Percentiles rank a stretch among this genome's conserved stretches.
These are phyloP conservation scores for Claviceps africana DNA, from an alignment of 2,329 filamentous ascomycete species.

Conservation along the genomic window DNA sequence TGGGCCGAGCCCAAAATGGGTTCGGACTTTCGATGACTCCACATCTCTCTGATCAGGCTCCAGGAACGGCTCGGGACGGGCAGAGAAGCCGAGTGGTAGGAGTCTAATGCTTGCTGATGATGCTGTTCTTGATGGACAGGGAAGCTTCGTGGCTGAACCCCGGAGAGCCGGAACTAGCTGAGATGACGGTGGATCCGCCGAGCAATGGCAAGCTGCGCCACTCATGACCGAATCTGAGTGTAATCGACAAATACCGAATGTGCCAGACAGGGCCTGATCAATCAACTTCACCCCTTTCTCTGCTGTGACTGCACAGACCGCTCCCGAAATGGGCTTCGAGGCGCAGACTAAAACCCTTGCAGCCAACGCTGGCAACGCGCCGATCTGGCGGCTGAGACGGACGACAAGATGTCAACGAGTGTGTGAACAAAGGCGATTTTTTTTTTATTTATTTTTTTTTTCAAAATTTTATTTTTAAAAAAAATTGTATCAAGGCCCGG, in stretches of 20 bases:
- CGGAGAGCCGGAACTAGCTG: neutral
- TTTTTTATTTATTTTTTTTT: too few species aligned
- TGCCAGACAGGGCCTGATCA: neutral
- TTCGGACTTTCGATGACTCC: neutral
- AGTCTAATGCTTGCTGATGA: neutral
- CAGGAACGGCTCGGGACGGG: conserved; percentile 5
- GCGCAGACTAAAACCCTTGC: neutral
- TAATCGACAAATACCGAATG: neutral
- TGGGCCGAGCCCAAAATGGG: neutral
- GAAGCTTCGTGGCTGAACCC: neutral
- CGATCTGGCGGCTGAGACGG: neutral
- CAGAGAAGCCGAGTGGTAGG: conserved; percentile 2
- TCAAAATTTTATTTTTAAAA: too few species aligned
- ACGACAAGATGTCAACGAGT: neutral
- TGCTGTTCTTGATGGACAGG: neutral
- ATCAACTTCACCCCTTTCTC: neutral
- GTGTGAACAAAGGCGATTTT: neutral
- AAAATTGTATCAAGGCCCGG: neutral
- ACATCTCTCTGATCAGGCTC: neutral
- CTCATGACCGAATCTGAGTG: neutral
- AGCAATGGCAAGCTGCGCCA: neutral
- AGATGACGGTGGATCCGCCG: neutral
- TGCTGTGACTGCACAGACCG: conserved; percentile 3
- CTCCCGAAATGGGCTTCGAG: neutral
- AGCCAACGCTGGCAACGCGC: neutral